Evolutionary conservation across 2,329 filamentous ascomycete species (phyloP).

Genomic region (Epichloe amarillans): DNA sequence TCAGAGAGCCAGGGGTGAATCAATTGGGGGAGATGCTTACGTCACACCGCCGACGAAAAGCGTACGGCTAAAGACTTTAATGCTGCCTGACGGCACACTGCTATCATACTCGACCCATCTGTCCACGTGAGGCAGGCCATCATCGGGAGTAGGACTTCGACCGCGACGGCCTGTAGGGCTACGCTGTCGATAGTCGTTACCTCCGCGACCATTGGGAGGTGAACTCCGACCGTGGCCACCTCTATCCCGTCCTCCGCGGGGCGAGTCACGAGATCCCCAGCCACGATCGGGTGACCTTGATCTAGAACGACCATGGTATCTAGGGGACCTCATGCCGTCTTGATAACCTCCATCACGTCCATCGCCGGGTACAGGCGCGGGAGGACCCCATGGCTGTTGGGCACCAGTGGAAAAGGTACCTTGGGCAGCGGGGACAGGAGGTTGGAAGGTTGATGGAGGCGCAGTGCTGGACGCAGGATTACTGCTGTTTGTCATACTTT

Average conservation of each 20-base stretch:
- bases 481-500: constrained; percentile 33
- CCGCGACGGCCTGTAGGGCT: constrained; percentile 61
- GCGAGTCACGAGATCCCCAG: constrained; percentile 54
- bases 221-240: constrained; percentile 64
- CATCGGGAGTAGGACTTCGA: constrained; percentile 45
- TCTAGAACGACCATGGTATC: constrained; percentile 50
- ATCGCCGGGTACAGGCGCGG: constrained; percentile 23
- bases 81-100: constrained; percentile 58
- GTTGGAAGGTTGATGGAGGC: constrained; percentile 21
- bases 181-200: constrained; percentile 71
- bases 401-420: constrained; percentile 25
- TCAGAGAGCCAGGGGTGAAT: neutral
- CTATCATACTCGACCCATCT: constrained; percentile 77
- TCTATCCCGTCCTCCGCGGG: constrained; percentile 49
- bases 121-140: constrained; percentile 19
- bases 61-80: constrained; percentile 89
- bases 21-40: constrained; percentile 36
- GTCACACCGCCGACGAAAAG: constrained; percentile 94
- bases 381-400: constrained; percentile 19
- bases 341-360: constrained; percentile 44
- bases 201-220: constrained; percentile 29
- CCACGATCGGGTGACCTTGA: constrained; percentile 68
- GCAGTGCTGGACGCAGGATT: constrained; percentile 19
- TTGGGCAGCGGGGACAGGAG: constrained; percentile 29
- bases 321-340: constrained; percentile 48